Base-by-base conservation (phyloP, 1,139 yeast species). In the Geotrichum citri-aurantii region DNA sequence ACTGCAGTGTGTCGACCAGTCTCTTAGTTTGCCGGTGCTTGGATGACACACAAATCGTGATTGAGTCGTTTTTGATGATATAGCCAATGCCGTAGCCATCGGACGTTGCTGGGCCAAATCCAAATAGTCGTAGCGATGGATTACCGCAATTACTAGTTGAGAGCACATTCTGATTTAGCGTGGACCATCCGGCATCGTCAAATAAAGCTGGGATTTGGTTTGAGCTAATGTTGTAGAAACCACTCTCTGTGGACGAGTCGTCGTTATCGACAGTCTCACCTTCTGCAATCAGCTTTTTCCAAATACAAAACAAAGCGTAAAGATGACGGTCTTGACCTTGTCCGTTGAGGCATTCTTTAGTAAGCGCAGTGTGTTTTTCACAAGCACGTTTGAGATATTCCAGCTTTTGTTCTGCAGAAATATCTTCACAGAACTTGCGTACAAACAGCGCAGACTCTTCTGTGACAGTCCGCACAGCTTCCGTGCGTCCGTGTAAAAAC, bases 11-110 rank as follows among this genome's bases (percentile, higher is more conserved):
- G 57, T 85, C 88, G 64, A 88, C 79, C 69, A 88, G 88, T 72
- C 97, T 81, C 64, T 81, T 78, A 0, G 97, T 91, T 75, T 91
- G 97, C 64, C 97, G 81, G 72, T 91, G 96, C 73, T 89, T 91
- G 7, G 96, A 89, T 31, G 95, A 83, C 0, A 89, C 95, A 71
- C 96, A 90, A 47, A 91, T 82, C 2, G 95, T 86, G 58, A 91
- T 83, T 3, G 93, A 85, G 68, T 88, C 89, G 59, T 83, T 89
- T 71, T 91, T 89, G 67, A 91, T 86, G 66, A 91, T 90, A 71
- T 91, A 91, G 1, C 96, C 97, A 55, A 91, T 81, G 29, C 97
- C 97, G 74, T 88, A 90, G n/a, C 97, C 97, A 67, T 87, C 89
- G 23, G 95, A 85, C 37, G 90, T 82, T 6, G 88, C 92, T 1